Evolutionary conservation across 176 grass and related monocot species (phyloP).

Genomic region (Cenchrus americanus): DNA sequence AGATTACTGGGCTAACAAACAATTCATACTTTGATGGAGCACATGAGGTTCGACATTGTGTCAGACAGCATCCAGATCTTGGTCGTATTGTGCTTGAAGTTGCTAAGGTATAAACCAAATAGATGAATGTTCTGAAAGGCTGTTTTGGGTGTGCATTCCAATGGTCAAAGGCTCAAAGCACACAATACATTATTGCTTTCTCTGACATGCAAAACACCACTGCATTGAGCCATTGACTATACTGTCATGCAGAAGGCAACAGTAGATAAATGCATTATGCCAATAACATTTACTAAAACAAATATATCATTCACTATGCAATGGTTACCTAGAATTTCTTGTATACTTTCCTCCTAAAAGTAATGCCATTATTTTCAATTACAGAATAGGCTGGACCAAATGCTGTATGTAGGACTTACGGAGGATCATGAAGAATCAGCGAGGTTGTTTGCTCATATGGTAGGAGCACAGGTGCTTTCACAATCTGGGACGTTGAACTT

Average conservation of each 20-base stretch:
- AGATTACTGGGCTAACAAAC: conserved; percentile 94
- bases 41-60: conserved; percentile 82
- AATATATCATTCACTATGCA: conserved; percentile 22
- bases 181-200: neutral
- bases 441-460: conserved; percentile 90
- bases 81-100: conserved; percentile 82
- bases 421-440: conserved; percentile 96
- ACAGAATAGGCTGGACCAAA: conserved; percentile 86
- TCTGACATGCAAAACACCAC: conserved; percentile 7
- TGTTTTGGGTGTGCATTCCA: conserved; percentile 13
- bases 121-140: neutral
- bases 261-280: neutral
- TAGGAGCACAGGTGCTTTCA: conserved; percentile 93
- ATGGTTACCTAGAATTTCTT: conserved; percentile 23
- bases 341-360: conserved; percentile 33
- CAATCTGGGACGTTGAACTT: conserved; percentile 65
- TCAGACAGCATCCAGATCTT: conserved; percentile 74
- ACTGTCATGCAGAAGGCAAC: neutral
- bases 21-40: conserved; percentile 78
- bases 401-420: conserved; percentile 91
- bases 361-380: conserved; percentile 36
- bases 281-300: conserved; percentile 20
- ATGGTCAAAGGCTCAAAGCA: conserved; percentile 3
- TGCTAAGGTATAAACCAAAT: conserved; percentile 75
- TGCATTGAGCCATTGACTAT: neutral